These are phyloP conservation scores for Fusarium marasasianum DNA, from an alignment of 2,329 filamentous ascomycete genomes.

Conservation along the genomic window DNA sequence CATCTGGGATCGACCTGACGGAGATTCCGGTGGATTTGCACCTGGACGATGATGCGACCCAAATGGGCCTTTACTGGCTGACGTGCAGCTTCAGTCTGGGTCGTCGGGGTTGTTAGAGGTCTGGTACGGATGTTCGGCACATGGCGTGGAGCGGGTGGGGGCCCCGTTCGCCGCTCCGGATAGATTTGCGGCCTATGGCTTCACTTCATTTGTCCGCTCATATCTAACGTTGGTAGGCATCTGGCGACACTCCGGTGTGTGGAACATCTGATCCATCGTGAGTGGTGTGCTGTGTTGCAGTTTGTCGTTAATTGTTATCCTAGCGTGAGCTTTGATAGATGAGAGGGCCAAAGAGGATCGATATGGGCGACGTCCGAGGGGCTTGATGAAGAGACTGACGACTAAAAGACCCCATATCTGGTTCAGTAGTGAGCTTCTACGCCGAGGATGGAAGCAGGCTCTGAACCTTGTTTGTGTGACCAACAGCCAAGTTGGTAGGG, in stretches of 20 bases:
- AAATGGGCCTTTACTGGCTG: conserved; percentile 15
- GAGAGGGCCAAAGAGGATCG: conserved; percentile 24
- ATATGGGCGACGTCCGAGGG: conserved; percentile 25
- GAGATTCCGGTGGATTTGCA: conserved; percentile 11
- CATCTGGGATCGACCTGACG: conserved; percentile 29
- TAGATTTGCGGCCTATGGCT: conserved; percentile 14
- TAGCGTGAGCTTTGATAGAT: conserved; percentile 19
- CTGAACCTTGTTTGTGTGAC: conserved; percentile 20
- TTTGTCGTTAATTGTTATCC: conserved; percentile 12
- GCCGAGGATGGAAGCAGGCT: conserved; percentile 6
- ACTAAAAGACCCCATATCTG: conserved; percentile 8
- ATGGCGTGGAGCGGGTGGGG: conserved; percentile 36
- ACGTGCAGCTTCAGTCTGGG: conserved; percentile 29
- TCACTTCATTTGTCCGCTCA: conserved; percentile 8
- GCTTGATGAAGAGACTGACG: conserved; percentile 2
- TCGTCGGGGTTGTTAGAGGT: conserved; percentile 33
- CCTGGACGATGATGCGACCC: conserved; percentile 27
- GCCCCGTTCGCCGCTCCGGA: conserved; percentile 32
- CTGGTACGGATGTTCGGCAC: conserved; percentile 41
- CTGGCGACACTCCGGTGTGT: conserved; percentile 20
- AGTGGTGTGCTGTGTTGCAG: conserved; percentile 14
- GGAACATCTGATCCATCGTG: conserved; percentile 1
- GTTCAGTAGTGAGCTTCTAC: conserved; percentile 3
- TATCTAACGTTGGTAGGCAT: conserved; percentile 16
- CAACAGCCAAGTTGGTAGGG: conserved; percentile 19